Base-by-base conservation (phyloP, 768 basidiomycete genomes). In the Rhizopogon salebrosus region DNA sequence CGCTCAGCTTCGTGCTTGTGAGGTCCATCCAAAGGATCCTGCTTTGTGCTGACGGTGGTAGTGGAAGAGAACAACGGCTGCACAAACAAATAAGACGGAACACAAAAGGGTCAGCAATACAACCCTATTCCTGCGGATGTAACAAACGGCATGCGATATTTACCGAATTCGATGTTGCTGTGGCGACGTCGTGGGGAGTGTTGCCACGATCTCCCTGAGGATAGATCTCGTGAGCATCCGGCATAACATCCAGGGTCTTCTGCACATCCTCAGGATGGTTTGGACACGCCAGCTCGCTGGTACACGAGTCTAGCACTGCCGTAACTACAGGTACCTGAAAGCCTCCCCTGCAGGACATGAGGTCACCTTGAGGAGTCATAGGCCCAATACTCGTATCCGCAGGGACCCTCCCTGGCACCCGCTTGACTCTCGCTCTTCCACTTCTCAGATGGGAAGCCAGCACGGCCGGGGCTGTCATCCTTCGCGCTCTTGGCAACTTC, bases 401-500 rank as follows among this genome's bases (percentile, higher is more conserved):
- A n/a, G 67, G 68, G 54, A 48, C 49, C 41, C 57, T 63, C 54
- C 52, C 62, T 27, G 49, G 51, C 24, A 18, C 22, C 14, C 46
- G 49, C 39, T 41, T 55, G 11, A 16, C 24, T 50, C 23, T 52
- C 20, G 31, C 18, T 34, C 51, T 29, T 13, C 27, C 41, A 26
- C 48, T 57, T 59, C 57, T 64, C 27, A 56, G 26, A 27, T 40
- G 2, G 11, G 54, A 53, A 5, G 49, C 57, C 26, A 34, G 49
- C 45, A 58, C 61, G 13, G 61, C 49, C 0, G 66, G 64, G 14
- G 67, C 69, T 35, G 66, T 68, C 45, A 68, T 51, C 51, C 67
- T 54, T 46, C 67, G 67, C 26, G 68, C 59, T 18, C 75, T 70
- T 34, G 75, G 71, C 53, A 67, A 64, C 39, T 64, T 71, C 22